These are phyloP conservation scores for Malassezia equina DNA, from an alignment of 1,284 basidiomycete species.

Conservation along the genomic window DNA sequence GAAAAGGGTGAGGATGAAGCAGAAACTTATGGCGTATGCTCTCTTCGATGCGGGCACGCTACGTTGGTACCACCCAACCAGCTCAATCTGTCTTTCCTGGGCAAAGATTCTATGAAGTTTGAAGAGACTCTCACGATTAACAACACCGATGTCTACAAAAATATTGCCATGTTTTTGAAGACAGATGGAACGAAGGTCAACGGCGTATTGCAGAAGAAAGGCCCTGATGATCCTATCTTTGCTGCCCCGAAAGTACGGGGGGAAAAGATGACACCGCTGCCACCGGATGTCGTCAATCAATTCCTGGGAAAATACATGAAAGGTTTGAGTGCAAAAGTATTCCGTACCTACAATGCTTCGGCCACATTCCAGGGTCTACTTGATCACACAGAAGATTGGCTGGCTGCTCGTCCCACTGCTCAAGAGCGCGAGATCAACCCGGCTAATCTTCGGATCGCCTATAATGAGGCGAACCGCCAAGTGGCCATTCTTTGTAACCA, in stretches of 20 bases:
- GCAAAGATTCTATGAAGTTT: constrained; percentile 48
- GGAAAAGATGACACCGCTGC: constrained; percentile 24
- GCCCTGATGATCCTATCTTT: constrained; percentile 77
- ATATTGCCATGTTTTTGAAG: constrained; percentile 42
- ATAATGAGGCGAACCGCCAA: constrained; percentile 46
- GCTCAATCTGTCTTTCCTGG: constrained; percentile 44
- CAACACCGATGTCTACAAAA: constrained; percentile 42
- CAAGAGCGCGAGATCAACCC: constrained; percentile 38
- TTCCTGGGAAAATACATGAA: constrained; percentile 45
- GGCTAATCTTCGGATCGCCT: constrained; percentile 39
- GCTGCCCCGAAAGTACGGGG: constrained; percentile 49
- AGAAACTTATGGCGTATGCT: constrained; percentile 46
- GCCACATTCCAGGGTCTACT: constrained; percentile 46
- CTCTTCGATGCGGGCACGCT: constrained; percentile 43
- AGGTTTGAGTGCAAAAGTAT: constrained; percentile 46
- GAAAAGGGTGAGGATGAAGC: constrained; percentile 48
- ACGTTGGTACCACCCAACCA: constrained; percentile 35
- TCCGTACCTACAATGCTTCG: constrained; percentile 48
- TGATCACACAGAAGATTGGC: constrained; percentile 43
- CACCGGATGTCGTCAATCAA: constrained; percentile 40
- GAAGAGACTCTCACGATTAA: constrained; percentile 41
- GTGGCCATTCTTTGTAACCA: constrained; percentile 48
- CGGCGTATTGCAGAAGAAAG: constrained; percentile 70
- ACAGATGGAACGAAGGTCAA: constrained; percentile 36
- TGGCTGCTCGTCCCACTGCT: constrained; percentile 28